Percentiles rank a stretch among this genome's conserved stretches.
Conservation (phyloP, 768 basidiomycete genomes). For the Daedaleopsis nitida region DNA sequence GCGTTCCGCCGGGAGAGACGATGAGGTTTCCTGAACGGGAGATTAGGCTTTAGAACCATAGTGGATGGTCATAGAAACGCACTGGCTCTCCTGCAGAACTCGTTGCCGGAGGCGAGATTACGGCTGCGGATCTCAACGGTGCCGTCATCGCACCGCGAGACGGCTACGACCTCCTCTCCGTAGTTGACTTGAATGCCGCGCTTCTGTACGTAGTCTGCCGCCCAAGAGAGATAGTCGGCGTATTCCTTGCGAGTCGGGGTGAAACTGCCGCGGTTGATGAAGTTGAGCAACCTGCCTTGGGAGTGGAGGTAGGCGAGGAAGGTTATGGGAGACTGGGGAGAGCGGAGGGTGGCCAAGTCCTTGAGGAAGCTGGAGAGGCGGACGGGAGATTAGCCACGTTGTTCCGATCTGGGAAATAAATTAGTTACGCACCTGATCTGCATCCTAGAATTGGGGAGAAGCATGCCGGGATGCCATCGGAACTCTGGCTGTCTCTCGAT, state of each 20-base stretch:
- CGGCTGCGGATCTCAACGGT: constrained; percentile 43
- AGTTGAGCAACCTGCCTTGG: constrained; percentile 48
- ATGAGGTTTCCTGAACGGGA: constrained; percentile 44
- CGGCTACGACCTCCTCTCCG: constrained; percentile 47
- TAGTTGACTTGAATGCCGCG: constrained; percentile 46
- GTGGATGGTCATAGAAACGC: constrained; percentile 21
- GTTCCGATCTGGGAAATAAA: background rate
- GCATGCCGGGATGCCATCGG: constrained; percentile 59
- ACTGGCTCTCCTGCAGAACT: constrained; percentile 41
- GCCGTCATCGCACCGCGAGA: constrained; percentile 35
- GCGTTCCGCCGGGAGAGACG: constrained; percentile 52
- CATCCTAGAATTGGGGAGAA: constrained; percentile 53
- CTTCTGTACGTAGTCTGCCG: constrained; percentile 44
- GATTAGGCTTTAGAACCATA: background rate
- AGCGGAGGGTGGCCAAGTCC: constrained; percentile 55
- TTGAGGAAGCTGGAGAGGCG: constrained; percentile 46
- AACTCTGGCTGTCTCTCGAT: constrained; percentile 51
- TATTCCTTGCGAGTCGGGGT: constrained; percentile 56
- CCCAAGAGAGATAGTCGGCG: constrained; percentile 57
- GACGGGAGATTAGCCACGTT: constrained; percentile 1
- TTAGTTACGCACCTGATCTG: constrained; percentile 46
- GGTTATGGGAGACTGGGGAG: constrained; percentile 51
- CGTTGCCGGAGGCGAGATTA: constrained; percentile 37
- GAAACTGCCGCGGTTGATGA: constrained; percentile 55
- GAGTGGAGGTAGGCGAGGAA: constrained; percentile 55